phyloP scores from a whole-genome alignment of 1,284 basidiomycete species.

The Termitomyces sp. region DNA sequence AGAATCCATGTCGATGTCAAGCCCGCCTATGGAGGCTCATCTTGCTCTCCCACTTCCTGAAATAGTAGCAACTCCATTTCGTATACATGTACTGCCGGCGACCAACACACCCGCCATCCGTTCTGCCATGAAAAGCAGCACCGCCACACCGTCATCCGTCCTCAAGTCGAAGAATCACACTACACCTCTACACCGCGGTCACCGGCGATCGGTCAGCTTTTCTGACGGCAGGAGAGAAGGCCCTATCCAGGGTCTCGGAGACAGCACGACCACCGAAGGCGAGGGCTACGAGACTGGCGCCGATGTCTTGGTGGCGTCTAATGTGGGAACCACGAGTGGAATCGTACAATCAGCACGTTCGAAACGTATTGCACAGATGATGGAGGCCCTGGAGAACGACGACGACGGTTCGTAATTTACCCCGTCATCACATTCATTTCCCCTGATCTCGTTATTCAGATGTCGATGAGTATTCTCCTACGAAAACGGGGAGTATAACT shows the following conservation, averaged over 20 bases:
- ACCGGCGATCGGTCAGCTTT: slow-evolving; percentile 87
- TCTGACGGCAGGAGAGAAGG: slow-evolving; percentile 86
- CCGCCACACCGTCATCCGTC: slow-evolving; percentile 50
- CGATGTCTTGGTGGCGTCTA: slow-evolving; percentile 26
- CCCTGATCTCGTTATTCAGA: background rate
- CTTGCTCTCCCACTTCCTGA: slow-evolving; percentile 17
- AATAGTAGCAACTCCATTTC: slow-evolving; percentile 21
- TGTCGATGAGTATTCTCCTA: slow-evolving; percentile 56
- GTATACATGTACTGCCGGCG: slow-evolving; percentile 15
- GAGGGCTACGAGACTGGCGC: slow-evolving; percentile 27
- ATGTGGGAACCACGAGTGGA: slow-evolving; percentile 23
- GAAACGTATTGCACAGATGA: slow-evolving; percentile 74
- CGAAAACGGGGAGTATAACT: slow-evolving; percentile 44
- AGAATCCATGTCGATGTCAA: slow-evolving; percentile 16
- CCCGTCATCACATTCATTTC: background rate
- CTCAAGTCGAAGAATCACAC: slow-evolving; percentile 48
- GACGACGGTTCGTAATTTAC: slow-evolving; percentile 47
- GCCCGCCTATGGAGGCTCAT: slow-evolving; percentile 8
- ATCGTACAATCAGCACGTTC: slow-evolving; percentile 65
- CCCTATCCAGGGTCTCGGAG: slow-evolving; percentile 63
- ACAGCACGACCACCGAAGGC: slow-evolving; percentile 31
- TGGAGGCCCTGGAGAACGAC: slow-evolving; percentile 64
- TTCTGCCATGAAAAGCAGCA: slow-evolving; percentile 51
- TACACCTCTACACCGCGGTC: slow-evolving; percentile 45
- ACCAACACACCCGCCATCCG: slow-evolving; percentile 41